These are phyloP conservation scores for Aspergillus saccharolyticus DNA, from an alignment of 495 filamentous ascomycete genomes.

Conservation along the genomic window DNA sequence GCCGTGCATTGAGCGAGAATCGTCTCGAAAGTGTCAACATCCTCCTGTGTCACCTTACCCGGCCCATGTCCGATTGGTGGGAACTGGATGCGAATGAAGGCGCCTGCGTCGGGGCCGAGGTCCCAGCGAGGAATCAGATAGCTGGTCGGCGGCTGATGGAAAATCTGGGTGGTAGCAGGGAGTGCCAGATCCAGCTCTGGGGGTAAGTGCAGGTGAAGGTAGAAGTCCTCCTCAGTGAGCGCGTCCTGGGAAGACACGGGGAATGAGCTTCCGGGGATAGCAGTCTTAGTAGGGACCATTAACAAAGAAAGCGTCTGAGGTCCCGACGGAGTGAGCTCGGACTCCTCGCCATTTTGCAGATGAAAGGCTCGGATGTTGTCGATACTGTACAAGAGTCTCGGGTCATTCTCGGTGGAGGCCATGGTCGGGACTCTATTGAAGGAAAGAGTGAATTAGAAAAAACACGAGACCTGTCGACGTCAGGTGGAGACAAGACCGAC, in stretches of 20 bases:
- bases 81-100: constrained; percentile 88
- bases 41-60: constrained; percentile 72
- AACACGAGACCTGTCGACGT: neutral
- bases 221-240: constrained; percentile 80
- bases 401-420: constrained; percentile 14
- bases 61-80: constrained; percentile 61
- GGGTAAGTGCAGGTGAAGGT: constrained; percentile 85
- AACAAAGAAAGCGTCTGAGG: constrained; percentile 84
- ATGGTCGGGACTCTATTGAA: neutral
- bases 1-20: constrained; percentile 94
- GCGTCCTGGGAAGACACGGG: constrained; percentile 28
- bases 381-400: constrained; percentile 17
- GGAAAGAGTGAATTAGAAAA: neutral
- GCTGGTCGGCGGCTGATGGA: constrained; percentile 80
- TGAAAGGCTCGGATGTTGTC: constrained; percentile 81
- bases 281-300: constrained; percentile 84
- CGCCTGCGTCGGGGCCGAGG: constrained; percentile 75
- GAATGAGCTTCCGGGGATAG: constrained; percentile 56
- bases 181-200: constrained; percentile 90
- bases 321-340: constrained; percentile 73
- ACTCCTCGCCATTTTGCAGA: constrained; percentile 80
- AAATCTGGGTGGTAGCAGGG: constrained; percentile 90
- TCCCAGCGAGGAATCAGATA: constrained; percentile 95
- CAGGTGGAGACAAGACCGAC: neutral
- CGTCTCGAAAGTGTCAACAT: constrained; percentile 93